These are phyloP conservation scores for Pholiota adiposa DNA, from an alignment of 1,284 basidiomycete genomes.

Conservation along the genomic window DNA sequence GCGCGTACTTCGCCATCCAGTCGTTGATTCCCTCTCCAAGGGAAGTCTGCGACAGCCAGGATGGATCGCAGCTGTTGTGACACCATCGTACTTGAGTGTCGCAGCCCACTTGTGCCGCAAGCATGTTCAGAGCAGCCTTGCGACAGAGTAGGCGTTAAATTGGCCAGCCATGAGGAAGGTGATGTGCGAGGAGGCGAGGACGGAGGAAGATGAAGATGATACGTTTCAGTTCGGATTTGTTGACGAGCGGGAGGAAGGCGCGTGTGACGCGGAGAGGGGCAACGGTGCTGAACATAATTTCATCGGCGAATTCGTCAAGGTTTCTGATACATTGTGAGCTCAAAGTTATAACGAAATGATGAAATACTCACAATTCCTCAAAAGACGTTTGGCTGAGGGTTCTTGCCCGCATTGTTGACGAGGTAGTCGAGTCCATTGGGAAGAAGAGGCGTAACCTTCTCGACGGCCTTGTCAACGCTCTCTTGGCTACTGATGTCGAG, in stretches of 20 bases:
- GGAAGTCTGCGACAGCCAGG: conserved; percentile 23
- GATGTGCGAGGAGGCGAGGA: too few relatives aligned
- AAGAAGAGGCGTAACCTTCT: conserved; percentile 16
- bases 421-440: conserved; percentile 27
- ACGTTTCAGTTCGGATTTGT: too few relatives aligned
- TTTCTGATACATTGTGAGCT: conserved; percentile 12
- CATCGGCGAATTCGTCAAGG: conserved; percentile 21
- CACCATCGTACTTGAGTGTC: conserved; percentile 19
- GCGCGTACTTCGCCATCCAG: conserved; percentile 24
- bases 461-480: conserved; percentile 22
- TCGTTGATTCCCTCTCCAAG: conserved; percentile 18
- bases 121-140: conserved; percentile 1
- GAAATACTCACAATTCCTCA: conserved; percentile 23
- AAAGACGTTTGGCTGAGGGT: conserved; percentile 22
- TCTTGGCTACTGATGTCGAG: conserved; percentile 19
- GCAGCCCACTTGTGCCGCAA: conserved; percentile 10
- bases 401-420: conserved; percentile 25
- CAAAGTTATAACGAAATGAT: too few relatives aligned
- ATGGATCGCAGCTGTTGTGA: conserved; percentile 23
- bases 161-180: too few relatives aligned
- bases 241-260: too few relatives aligned
- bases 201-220: too few relatives aligned
- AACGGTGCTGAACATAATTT: conserved; percentile 24
- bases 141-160: too few relatives aligned
- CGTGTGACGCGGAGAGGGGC: conserved; percentile 6